Conservation (phyloP, 208 protist species). For the Acanthamoeba castellanii region DNA sequence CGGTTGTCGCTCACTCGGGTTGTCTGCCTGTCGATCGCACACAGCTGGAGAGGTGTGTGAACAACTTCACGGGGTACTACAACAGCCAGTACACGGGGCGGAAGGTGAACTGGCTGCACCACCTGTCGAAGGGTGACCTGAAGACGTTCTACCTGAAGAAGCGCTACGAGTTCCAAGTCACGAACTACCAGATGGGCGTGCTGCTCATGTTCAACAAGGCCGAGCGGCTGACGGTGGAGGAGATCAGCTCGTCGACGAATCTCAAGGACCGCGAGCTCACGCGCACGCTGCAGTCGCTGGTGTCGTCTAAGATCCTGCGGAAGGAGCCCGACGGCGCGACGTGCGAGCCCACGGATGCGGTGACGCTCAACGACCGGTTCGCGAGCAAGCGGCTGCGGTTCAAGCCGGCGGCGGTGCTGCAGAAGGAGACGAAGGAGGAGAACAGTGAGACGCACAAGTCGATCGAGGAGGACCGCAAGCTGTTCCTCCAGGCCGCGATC, state of each 20-base stretch:
- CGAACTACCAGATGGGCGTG: slow-evolving; percentile 86
- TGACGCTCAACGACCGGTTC: slow-evolving; percentile 82
- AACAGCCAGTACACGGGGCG: slow-evolving; percentile 81
- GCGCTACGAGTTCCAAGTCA: slow-evolving; percentile 78
- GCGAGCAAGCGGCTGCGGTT: slow-evolving; percentile 81
- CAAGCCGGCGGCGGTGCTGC: slow-evolving; percentile 78
- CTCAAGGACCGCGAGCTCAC: neutral
- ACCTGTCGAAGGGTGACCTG: slow-evolving; percentile 87
- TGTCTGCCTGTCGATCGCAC: too few relatives aligned
- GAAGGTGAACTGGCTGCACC: slow-evolving; percentile 88
- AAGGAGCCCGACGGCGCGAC: slow-evolving; percentile 73
- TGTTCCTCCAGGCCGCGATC: slow-evolving; percentile 84
- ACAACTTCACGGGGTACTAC: slow-evolving; percentile 77
- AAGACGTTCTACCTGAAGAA: slow-evolving; percentile 82
- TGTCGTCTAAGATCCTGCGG: slow-evolving; percentile 81
- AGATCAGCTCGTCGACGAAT: slow-evolving; percentile 70
- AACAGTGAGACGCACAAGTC: slow-evolving; percentile 81
- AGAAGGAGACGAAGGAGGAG: slow-evolving; percentile 81
- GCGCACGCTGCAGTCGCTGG: slow-evolving; percentile 73
- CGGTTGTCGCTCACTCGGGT: too few relatives aligned
- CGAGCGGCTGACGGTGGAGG: slow-evolving; percentile 76
- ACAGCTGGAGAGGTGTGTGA: slow-evolving; percentile 19
- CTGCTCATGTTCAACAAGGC: slow-evolving; percentile 84
- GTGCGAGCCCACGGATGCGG: neutral
- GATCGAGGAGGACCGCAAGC: slow-evolving; percentile 87